Base-by-base conservation (phyloP, 2,329 filamentous ascomycete species). In the Phaeophleospora eucalypticola region DNA sequence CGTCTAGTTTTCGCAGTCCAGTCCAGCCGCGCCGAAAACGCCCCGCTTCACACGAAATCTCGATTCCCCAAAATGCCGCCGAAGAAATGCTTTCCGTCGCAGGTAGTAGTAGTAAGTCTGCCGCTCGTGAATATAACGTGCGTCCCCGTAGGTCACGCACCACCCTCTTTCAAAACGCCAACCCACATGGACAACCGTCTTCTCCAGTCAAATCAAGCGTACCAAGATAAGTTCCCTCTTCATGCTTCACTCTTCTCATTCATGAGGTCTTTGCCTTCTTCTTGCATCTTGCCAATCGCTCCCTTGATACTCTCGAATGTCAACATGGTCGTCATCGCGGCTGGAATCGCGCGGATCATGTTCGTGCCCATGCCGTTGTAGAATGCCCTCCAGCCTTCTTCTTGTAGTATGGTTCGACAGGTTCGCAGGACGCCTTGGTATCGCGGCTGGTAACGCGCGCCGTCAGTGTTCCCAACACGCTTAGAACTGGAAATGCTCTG, bases 281-380 rank as follows among this genome's bases (percentile, higher is more conserved):
- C 70, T 59, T 82, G 79, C 45, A 81, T 56, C 45, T 68, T 71
- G 41, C 73, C 71, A 45, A 82, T 72, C 14, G 71, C 65, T 49
- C 77, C 77, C 56, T 77, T 76, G 48, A 85, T 66, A 56, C 85
- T 93, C 71, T 98, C 93, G 64, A 95, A 98, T 10, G 91, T 97
- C 64, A 97, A 77, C 85, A 98, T 94, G 2, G 93, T 98, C 19
- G 95, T 95, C 62, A 95, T 95, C 16, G 93, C 91, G 17, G 93
- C 89, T 24, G 93, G 93, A 10, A 98, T 85, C 6, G 93, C 93
- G 46, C 93, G 81, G 76, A 97, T 89, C 82, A 98, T 87, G 70
- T 98, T 98, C 40, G 91, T 95, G 32, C 93, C 93, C 76, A 98
- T 89, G 29, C 93, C 93, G 18, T 90, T 91, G 66, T 98, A 98